phyloP scores from a whole-genome alignment of 225 moss, liverwort and hornwort genomes.

The Bryum argenteum region DNA sequence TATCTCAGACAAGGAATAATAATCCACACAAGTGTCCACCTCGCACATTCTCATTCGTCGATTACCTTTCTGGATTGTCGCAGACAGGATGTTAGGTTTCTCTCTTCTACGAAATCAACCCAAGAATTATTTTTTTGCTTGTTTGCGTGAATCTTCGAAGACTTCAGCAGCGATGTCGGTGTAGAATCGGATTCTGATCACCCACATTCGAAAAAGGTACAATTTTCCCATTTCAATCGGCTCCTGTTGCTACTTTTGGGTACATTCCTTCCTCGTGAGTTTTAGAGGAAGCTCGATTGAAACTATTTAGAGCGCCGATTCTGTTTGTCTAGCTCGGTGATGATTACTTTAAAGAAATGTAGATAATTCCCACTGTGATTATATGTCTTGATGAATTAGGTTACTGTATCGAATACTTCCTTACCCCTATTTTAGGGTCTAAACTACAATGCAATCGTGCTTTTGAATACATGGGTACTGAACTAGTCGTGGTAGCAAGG shows the following conservation, averaged over 20 bases:
- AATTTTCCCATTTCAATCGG: not conserved
- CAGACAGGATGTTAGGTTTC: not conserved
- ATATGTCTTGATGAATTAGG: not conserved
- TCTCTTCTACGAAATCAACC: no score
- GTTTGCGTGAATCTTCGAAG: not conserved
- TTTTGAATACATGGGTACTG: not conserved
- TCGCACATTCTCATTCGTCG: not conserved
- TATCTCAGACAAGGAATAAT: conserved; percentile 9
- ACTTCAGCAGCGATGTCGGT: conserved; percentile 18
- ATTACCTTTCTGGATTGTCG: not conserved
- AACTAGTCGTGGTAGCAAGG: not conserved
- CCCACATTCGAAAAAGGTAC: conserved; percentile 4
- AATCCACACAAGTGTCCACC: conserved; percentile 1
- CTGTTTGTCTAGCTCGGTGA: conserved; percentile 2
- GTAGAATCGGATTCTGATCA: conserved; percentile 26
- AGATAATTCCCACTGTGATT: conserved; percentile 7
- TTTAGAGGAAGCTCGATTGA: not conserved
- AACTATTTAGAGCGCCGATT: not conserved
- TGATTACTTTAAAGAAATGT: not conserved
- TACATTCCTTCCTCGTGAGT: conserved; percentile 15
- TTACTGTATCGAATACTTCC: not conserved
- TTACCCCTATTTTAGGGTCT: not conserved
- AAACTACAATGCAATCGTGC: not conserved
- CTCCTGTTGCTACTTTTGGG: not conserved
- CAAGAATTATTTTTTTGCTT: not conserved